Base-by-base conservation (phyloP, 2,329 filamentous ascomycete species). In the Aaosphaeria arxii region DNA sequence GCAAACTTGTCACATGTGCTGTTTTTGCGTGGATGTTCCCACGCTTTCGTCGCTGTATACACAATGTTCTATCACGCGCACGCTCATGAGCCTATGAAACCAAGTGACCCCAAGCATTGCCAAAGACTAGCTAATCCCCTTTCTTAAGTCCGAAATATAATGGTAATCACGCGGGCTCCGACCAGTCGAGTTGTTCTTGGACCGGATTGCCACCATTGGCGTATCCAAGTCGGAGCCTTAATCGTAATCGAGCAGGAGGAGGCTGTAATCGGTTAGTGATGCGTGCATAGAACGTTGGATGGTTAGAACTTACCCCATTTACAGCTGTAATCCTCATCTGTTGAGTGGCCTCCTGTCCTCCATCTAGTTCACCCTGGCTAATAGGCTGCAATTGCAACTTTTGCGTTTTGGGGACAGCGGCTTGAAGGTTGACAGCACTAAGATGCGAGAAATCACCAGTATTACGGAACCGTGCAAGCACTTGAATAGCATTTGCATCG, bases 111-210 rank as follows among this genome's bases (percentile, higher is more conserved):
- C 17, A 24, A 24, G 17, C 17, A 24, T 24, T 24, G 17, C 17
- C 17, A 24, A 24, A 24, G 17, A 24, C 17, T 24, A 24, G 17
- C 17, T 24, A 3, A 24, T 24, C 17, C 17, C 17, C 17, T 24
- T 24, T 24, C 17, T 24, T 24, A 24, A 24, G 17, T 24, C 17
- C 17, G 17, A 24, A 24, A 24, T 24, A 24, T 24, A 24, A 24
- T 24, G 17, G 17, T 24, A 24, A 24, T 24, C 17, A 69, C 45
- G 63, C 58, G 28, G 90, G 86, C 73, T 99, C 94, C 30, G 88
- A 86, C 94, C 94, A 99, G 75, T 96, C 95, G 49, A 97, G 91
- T 73, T 97, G 91, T 64, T 99, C 94, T 67, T 87, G 87, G 13
- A 95, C 79, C 53, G 86, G 81, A 45, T 84, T 84, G 28, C 78